Percentiles rank a stretch among this genome's conserved stretches.
Conservation (phyloP, 257 asterid species). For the Vinca minor region DNA sequence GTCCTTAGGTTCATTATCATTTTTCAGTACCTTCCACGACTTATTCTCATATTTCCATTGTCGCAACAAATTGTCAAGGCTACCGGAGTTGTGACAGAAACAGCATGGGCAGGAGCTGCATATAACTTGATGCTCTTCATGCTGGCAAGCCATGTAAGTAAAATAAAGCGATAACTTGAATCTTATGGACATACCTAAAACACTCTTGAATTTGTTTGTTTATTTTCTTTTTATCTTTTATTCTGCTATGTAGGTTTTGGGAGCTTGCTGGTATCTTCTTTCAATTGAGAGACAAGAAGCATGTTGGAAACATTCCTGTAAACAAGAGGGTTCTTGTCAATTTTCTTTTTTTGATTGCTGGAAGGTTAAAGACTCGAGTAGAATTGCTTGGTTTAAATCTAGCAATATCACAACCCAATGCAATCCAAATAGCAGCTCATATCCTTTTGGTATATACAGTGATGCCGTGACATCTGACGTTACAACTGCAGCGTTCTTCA, state of each 20-base stretch:
- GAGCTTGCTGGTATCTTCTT: slow-evolving; percentile 93
- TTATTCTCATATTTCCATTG: slow-evolving; percentile 72
- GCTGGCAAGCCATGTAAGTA: slow-evolving; percentile 96
- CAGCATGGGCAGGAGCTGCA: slow-evolving; percentile 99
- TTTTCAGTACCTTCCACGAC: slow-evolving; percentile 78
- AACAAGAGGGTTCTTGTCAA: slow-evolving; percentile 46
- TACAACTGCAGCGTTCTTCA: slow-evolving; percentile 59
- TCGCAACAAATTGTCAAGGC: slow-evolving; percentile 83
- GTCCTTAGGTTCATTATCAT: slow-evolving; percentile 73
- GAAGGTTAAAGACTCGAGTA: slow-evolving; percentile 29
- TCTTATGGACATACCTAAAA: background rate
- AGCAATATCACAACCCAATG: slow-evolving; percentile 60
- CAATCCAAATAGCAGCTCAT: slow-evolving; percentile 34
- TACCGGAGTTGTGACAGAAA: slow-evolving; percentile 90
- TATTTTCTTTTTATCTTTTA: background rate
- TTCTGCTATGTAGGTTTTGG: slow-evolving; percentile 67
- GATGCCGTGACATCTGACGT: slow-evolving; percentile 64
- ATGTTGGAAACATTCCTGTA: slow-evolving; percentile 74
- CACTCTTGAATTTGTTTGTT: background rate
- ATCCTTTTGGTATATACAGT: slow-evolving; percentile 81
- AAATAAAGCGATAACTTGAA: background rate
- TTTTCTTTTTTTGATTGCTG: slow-evolving; percentile 55
- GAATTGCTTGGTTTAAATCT: slow-evolving; percentile 57
- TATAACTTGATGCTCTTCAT: slow-evolving; percentile 91
- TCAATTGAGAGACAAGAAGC: slow-evolving; percentile 91